A percentile compares a stretch with the other conserved stretches of the same genome.
Conservation (phyloP, 139 green algal species). For the Chlamydomonas sp. region DNA sequence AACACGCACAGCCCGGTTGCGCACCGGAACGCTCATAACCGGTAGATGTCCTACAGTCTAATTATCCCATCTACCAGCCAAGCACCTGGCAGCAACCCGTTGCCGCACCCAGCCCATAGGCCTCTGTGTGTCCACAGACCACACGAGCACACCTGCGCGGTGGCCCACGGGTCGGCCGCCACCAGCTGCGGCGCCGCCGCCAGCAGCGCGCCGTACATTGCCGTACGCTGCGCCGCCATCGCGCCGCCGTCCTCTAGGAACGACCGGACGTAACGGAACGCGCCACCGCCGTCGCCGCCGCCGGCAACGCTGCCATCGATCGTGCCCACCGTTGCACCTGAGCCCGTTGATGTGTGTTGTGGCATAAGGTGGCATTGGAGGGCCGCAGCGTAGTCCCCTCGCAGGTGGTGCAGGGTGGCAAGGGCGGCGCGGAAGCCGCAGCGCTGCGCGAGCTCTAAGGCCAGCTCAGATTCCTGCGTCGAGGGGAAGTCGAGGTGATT, state of each 20-base stretch:
- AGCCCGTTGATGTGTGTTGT: background rate
- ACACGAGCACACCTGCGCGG: slow-evolving; percentile 28
- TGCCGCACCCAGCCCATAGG: no score
- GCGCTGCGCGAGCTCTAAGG: slow-evolving; percentile 6
- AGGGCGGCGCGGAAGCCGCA: slow-evolving; percentile 25
- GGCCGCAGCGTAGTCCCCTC: slow-evolving; percentile 40
- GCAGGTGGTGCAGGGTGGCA: slow-evolving; percentile 54
- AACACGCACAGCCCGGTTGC: no score
- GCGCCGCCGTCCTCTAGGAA: slow-evolving; percentile 13
- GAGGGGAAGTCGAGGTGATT: background rate
- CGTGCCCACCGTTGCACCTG: background rate
- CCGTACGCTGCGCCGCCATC: background rate
- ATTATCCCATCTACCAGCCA: no score
- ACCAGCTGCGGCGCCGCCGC: slow-evolving; percentile 39
- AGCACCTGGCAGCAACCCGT: no score
- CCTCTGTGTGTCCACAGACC: no score
- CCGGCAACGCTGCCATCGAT: background rate
- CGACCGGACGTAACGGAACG: slow-evolving; percentile 2
- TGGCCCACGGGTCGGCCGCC: slow-evolving; percentile 28
- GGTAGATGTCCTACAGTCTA: no score
- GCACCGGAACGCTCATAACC: no score
- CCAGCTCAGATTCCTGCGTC: slow-evolving; percentile 29
- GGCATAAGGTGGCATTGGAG: slow-evolving; percentile 36
- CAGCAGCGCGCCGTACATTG: slow-evolving; percentile 26
- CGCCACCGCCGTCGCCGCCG: background rate